Conservation (phyloP, 768 basidiomycete species). For the Podaxis rugospora region DNA sequence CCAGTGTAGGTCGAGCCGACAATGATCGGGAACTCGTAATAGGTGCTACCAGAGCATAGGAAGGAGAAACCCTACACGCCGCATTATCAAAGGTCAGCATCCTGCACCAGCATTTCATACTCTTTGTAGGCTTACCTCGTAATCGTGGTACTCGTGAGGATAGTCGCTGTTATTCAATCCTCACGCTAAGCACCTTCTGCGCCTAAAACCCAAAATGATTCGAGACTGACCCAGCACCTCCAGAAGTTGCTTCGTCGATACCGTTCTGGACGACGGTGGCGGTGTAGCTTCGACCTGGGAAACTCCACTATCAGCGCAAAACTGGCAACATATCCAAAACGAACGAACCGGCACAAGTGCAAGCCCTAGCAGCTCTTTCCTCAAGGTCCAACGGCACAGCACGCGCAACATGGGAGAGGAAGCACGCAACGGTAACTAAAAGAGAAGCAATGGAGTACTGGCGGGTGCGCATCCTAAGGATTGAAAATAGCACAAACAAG, state of each 20-base stretch:
- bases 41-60: neutral
- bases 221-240: neutral
- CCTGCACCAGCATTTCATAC: neutral
- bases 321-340: neutral
- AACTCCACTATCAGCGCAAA: neutral
- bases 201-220: neutral
- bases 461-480: neutral
- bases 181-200: neutral
- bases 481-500: neutral
- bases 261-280: neutral
- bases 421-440: neutral
- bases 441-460: neutral
- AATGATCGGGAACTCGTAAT: neutral
- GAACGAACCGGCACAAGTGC: conserved; percentile 2
- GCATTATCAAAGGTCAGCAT: neutral
- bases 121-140: neutral
- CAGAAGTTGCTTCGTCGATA: neutral
- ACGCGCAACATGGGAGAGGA: neutral
- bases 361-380: neutral
- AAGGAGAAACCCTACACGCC: neutral
- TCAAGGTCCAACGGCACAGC: conserved; percentile 1
- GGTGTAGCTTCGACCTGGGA: neutral
- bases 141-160: neutral
- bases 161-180: neutral
- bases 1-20: neutral